phyloP scores from a whole-genome alignment of 176 grass and related monocot species.

The Raddia distichophylla region DNA sequence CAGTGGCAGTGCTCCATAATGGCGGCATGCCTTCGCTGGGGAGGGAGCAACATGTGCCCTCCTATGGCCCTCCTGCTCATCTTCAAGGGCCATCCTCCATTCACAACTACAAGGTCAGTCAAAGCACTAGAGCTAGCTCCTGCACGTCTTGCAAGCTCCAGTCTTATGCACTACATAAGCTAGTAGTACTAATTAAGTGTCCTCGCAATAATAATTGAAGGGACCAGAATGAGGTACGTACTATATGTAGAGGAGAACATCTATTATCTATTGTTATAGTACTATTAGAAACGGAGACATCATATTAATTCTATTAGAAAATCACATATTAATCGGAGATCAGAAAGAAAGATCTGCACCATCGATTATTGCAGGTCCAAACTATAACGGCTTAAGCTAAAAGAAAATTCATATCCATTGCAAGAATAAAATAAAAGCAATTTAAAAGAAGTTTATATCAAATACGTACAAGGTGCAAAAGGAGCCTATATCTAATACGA shows the following conservation, averaged over 20 bases:
- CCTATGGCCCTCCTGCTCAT: constrained; percentile 49
- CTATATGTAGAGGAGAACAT: not conserved
- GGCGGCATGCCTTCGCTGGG: constrained; percentile 34
- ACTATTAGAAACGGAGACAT: no score
- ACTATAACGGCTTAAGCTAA: no score
- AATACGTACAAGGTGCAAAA: no score
- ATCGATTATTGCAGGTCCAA: no score
- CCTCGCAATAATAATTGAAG: not conserved
- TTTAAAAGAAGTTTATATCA: no score
- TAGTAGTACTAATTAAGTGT: not conserved
- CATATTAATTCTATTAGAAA: no score
- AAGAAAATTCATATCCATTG: no score
- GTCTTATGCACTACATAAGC: not conserved
- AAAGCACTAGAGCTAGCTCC: not conserved
- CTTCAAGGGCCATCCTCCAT: constrained; percentile 63
- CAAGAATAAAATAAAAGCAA: no score
- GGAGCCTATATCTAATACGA: no score
- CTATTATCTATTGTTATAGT: no score
- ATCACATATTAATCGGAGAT: no score
- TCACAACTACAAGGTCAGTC: constrained; percentile 59
- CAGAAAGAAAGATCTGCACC: no score
- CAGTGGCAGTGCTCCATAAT: constrained; percentile 38
- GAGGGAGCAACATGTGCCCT: constrained; percentile 56
- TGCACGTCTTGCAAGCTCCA: not conserved
- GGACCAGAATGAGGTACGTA: not conserved